Evolutionary conservation across 2,329 filamentous ascomycete genomes (phyloP).

Genomic region (Pyricularia sp.): DNA sequence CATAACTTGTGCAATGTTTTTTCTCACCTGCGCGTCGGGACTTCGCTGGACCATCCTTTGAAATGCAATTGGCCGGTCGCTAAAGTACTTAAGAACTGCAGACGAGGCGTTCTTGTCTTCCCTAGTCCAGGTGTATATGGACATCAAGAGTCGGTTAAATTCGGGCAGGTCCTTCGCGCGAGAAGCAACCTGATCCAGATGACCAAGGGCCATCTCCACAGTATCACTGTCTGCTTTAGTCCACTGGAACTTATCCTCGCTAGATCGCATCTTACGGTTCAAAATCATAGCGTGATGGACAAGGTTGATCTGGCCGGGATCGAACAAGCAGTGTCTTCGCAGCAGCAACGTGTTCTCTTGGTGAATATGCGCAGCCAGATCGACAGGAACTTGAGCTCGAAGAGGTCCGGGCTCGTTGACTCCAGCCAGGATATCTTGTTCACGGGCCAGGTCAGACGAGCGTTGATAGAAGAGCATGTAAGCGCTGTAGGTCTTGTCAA

Average conservation of each 20-base stretch:
- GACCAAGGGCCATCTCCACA: constrained; percentile 48
- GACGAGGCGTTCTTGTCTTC: constrained; percentile 46
- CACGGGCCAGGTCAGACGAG: constrained; percentile 50
- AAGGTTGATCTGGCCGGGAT: constrained; percentile 61
- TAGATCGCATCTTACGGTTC: not conserved
- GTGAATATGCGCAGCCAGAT: constrained; percentile 50
- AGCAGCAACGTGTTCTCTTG: constrained; percentile 66
- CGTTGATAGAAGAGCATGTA: constrained; percentile 99
- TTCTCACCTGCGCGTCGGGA: constrained; percentile 45
- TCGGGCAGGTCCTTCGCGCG: constrained; percentile 60
- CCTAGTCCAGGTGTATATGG: constrained; percentile 36
- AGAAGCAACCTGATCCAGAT: constrained; percentile 68
- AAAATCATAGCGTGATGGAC: constrained; percentile 50
- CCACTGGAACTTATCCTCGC: constrained; percentile 14
- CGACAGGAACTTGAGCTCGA: constrained; percentile 33
- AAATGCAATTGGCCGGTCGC: constrained; percentile 43
- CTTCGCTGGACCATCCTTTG: constrained; percentile 56
- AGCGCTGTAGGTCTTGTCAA: constrained; percentile 71
- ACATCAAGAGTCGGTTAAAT: constrained; percentile 37
- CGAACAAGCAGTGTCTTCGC: constrained; percentile 70
- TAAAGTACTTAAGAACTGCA: constrained; percentile 53
- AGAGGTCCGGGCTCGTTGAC: constrained; percentile 27
- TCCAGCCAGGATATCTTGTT: constrained; percentile 35
- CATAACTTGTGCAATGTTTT: constrained; percentile 40
- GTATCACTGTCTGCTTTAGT: constrained; percentile 29